Conservation (phyloP, 2,329 filamentous ascomycete species). For the Anisogramma anomala region DNA sequence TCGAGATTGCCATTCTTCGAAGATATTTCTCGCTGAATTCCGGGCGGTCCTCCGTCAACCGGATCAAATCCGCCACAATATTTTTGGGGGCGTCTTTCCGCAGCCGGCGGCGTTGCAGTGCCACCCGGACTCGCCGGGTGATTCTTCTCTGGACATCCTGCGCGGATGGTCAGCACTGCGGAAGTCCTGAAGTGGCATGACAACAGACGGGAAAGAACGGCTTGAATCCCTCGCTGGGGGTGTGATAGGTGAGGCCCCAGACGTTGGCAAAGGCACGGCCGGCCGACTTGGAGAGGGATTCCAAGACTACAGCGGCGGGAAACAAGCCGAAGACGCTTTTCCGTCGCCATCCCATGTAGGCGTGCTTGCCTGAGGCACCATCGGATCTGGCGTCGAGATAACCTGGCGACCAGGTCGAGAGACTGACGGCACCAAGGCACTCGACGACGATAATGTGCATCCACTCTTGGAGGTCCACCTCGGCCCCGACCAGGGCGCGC, state of each 20-base stretch:
- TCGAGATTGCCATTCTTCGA: conserved; percentile 40
- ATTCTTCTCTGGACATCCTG: conserved; percentile 21
- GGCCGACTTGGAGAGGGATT: conserved; percentile 26
- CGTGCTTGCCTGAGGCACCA: conserved; percentile 34
- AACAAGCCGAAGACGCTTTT: conserved; percentile 43
- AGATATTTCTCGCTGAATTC: conserved; percentile 37
- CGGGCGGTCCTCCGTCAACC: conserved; percentile 32
- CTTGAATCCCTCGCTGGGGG: conserved; percentile 29
- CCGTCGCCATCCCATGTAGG: conserved; percentile 39
- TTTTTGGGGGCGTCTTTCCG: conserved; percentile 26
- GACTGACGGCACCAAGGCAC: conserved; percentile 36
- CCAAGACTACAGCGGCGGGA: conserved; percentile 28
- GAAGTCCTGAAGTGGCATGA: background rate
- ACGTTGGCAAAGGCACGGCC: conserved; percentile 30
- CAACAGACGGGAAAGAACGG: conserved; percentile 37
- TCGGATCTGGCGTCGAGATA: conserved; percentile 34
- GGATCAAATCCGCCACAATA: conserved; percentile 35
- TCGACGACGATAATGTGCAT: conserved; percentile 46
- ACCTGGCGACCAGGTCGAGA: conserved; percentile 39
- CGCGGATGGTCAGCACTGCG: background rate
- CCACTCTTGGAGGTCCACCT: conserved; percentile 41
- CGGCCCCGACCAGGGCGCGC: conserved; percentile 24
- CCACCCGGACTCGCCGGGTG: conserved; percentile 17
- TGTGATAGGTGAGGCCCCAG: conserved; percentile 35
- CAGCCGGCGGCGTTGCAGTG: conserved; percentile 11